Percentiles rank a stretch among this genome's conserved stretches.
Evolutionary conservation across 2,329 filamentous ascomycete genomes (phyloP).

Genomic region (Helotiales sp.): DNA sequence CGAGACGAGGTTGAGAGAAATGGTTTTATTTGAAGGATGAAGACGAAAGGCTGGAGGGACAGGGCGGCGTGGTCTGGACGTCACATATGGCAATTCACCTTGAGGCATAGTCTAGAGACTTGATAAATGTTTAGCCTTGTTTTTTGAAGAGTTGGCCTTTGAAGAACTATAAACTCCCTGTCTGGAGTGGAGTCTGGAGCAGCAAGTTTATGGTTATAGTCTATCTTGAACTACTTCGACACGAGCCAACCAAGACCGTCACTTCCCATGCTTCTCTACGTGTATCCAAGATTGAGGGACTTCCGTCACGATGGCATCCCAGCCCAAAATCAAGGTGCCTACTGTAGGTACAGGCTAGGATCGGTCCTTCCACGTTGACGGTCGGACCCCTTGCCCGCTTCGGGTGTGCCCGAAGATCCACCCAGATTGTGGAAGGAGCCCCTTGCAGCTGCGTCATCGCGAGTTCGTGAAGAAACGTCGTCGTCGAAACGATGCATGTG

Average conservation of each 20-base stretch:
- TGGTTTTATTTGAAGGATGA: neutral
- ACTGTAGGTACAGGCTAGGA: neutral
- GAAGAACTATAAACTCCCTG: neutral
- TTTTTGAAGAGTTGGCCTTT: neutral
- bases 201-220: neutral
- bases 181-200: neutral
- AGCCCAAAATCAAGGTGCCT: neutral
- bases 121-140: constrained; percentile 8
- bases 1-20: neutral
- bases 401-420: constrained; percentile 7
- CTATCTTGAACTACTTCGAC: neutral
- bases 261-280: no score
- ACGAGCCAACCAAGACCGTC: no score
- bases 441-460: constrained; percentile 21
- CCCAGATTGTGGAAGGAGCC: neutral
- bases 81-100: constrained; percentile 18
- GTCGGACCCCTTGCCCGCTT: neutral
- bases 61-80: constrained; percentile 11
- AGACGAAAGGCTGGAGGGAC: no score
- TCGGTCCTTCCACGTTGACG: constrained; percentile 1
- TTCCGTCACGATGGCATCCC: no score
- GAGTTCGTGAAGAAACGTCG: neutral
- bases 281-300: no score
- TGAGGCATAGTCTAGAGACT: constrained; percentile 18
- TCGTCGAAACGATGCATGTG: constrained; percentile 6